A percentile compares a stretch with the other conserved stretches of the same genome.
phyloP scores from a whole-genome alignment of 768 basidiomycete genomes.

The Lyophyllum decastes region DNA sequence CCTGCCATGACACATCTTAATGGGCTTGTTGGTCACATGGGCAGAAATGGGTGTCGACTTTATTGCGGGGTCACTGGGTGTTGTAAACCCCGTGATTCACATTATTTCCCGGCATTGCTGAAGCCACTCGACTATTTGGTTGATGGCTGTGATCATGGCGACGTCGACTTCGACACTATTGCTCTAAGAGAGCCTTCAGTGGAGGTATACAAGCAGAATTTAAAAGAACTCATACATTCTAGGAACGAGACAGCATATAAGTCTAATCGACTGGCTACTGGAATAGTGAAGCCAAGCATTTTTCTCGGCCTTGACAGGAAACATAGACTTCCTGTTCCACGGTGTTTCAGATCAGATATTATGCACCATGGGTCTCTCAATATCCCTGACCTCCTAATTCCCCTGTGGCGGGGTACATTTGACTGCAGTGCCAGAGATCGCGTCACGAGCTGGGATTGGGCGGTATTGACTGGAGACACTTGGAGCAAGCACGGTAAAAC shows the following conservation, averaged over 20 bases:
- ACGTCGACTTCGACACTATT: conserved; percentile 9
- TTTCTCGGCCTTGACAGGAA: conserved; percentile 24
- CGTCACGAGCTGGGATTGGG: conserved; percentile 28
- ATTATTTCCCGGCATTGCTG: conserved; percentile 32
- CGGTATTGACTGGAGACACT: conserved; percentile 19
- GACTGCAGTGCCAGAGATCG: conserved; percentile 16
- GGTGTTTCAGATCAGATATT: conserved; percentile 31
- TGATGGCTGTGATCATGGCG: conserved; percentile 21
- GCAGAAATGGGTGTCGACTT: conserved; percentile 33
- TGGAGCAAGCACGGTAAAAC: conserved; percentile 36
- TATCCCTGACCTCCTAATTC: conserved; percentile 33
- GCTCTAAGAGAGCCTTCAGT: not conserved
- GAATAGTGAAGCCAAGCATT: too few species aligned
- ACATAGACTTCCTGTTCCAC: conserved; percentile 25
- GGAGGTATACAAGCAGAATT: not conserved
- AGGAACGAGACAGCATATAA: conserved; percentile 18
- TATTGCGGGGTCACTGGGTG: conserved; percentile 25
- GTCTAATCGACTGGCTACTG: conserved; percentile 21
- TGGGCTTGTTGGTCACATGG: conserved; percentile 30
- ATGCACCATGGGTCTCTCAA: conserved; percentile 42
- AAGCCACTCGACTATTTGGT: conserved; percentile 26
- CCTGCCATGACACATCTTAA: conserved; percentile 24
- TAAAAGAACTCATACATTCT: conserved; percentile 1
- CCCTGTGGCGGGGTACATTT: conserved; percentile 32
- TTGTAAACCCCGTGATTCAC: conserved; percentile 23